Base-by-base conservation (phyloP, 768 basidiomycete genomes). In the Pulveroboletus sp. region DNA sequence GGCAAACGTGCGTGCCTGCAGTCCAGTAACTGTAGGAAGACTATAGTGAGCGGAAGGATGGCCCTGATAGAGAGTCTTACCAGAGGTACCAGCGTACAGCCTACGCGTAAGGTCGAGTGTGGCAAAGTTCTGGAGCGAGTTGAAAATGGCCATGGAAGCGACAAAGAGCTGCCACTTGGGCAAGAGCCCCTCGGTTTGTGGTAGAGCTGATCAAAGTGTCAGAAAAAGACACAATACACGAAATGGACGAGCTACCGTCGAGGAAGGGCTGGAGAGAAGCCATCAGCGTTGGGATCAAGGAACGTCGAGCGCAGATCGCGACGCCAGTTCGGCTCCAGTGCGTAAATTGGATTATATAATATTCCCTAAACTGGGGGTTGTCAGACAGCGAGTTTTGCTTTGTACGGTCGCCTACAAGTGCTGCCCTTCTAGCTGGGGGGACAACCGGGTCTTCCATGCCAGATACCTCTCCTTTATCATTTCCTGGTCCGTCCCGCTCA, bases 101-200 rank as follows among this genome's bases (percentile, higher is more conserved):
- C 76, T 78, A 49, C 83, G 81, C 35, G 90, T 93, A 57, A 93
- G 69, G 53, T 80, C 84, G 44, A 89, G 76, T 0, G 89, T 92
- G 31, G 76, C 56, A 60, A 90, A 86, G 69, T 89, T 94, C 67
- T 96, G 92, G 3, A 82, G 60, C 2, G 84, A 81, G 74, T 98
- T 98, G 76, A 95, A 89, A 26, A 92, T 50, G 14, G 92, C 89
- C 44, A 84, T 77, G 18, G 76, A 71, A 33, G 91, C 81, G 33
- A 93, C 81, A 52, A 94, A 59, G 46, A 96, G 79, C 68, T 93
- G 87, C 93, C 93, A 97, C 66, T 82, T 78, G 2, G 92, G 91
- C 8, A 99, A 79, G 63, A 78, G 75, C 27, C 93, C 94, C 8
- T 72, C 71, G 12, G 74, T 71, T 42, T 81, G 71, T 0, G 89